Evolutionary conservation across 768 basidiomycete genomes (phyloP).

Genomic region (Russula foetens): DNA sequence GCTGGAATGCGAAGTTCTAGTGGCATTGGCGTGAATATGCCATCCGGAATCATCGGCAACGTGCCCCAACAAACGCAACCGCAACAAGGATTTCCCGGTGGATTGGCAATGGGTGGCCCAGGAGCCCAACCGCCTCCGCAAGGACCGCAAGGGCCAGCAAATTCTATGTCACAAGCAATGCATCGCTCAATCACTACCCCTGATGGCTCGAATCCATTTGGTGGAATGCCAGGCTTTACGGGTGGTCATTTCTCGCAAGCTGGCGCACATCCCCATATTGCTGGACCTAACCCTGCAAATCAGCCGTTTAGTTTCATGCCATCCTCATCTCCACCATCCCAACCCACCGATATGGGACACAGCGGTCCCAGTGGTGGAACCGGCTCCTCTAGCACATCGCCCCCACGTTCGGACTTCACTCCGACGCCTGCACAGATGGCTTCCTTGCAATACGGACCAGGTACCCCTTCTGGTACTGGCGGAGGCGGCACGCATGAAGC

Average conservation of each 20-base stretch:
- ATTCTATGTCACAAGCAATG: constrained; percentile 9
- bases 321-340: constrained; percentile 42
- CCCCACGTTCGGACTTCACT: constrained; percentile 38
- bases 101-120: constrained; percentile 8
- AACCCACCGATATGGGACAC: constrained; percentile 38
- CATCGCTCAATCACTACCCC: constrained; percentile 10
- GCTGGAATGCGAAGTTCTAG: constrained; percentile 34
- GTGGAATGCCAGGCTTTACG: constrained; percentile 1
- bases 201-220: constrained; percentile 4
- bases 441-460: constrained; percentile 39
- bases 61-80: constrained; percentile 29
- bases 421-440: constrained; percentile 59
- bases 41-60: constrained; percentile 42
- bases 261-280: constrained; percentile 23
- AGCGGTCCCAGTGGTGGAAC: constrained; percentile 30
- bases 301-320: constrained; percentile 31
- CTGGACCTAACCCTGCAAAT: constrained; percentile 2
- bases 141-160: constrained; percentile 6
- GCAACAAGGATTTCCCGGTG: constrained; percentile 8
- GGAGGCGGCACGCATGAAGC: constrained; percentile 22
- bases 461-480: constrained; percentile 11
- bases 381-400: constrained; percentile 31
- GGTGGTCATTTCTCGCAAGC: constrained; percentile 23
- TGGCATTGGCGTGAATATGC: constrained; percentile 34
- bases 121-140: constrained; percentile 5